Evolutionary conservation across 176 grass and related monocot genomes (phyloP), one percentile per base, ranked within the genome.

Genomic region (Hsuehochloa calcarea): DNA sequence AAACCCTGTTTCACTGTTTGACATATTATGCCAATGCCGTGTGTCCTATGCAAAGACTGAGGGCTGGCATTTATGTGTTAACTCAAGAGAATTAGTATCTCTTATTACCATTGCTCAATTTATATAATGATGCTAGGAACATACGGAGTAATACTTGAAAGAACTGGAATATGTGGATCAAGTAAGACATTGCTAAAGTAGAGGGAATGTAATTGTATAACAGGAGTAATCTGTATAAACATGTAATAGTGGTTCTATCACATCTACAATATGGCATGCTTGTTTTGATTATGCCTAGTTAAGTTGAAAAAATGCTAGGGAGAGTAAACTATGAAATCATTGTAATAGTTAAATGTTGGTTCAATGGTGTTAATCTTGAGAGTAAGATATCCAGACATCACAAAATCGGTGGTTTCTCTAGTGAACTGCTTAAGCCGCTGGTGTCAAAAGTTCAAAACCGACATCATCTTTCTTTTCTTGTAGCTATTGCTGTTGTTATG

Each of bases 1-100:
- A 25, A 84, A 81, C 25, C 45, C n/a, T 81, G 52, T 70, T 72
- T 59, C 25, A 37, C n/a, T 81, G 52, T 70, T 72, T 59, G 3
- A 54, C 47, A 60, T 84, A 47, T 23, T 72, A 59, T 67, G 45
- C 15, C 41, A 17, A 74, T 58, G 9, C 22, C 19, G 65, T 84
- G 26, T 84, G 25, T 16, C 47, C 27, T 27, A 58, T 60, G 51
- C 38, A 1, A 77, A 27, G 38, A 68, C 74, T 12, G 43, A 20
- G 22, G 12, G 11, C n/a, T 22, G 56, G 10, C 60, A 50, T 55
- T 7, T 65, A 29, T 55, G 10, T 11, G 16, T 80, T 65, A 41
- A 39, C 25, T 50, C 15, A 52, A 54, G 62, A 68, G 14, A 8
- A 55, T 44, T 55, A 41, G 3, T 41, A 72, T 29, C 43, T 51